Evolutionary conservation across 1,284 basidiomycete species (phyloP).

Genomic region (Xerocomus amazonicus): DNA sequence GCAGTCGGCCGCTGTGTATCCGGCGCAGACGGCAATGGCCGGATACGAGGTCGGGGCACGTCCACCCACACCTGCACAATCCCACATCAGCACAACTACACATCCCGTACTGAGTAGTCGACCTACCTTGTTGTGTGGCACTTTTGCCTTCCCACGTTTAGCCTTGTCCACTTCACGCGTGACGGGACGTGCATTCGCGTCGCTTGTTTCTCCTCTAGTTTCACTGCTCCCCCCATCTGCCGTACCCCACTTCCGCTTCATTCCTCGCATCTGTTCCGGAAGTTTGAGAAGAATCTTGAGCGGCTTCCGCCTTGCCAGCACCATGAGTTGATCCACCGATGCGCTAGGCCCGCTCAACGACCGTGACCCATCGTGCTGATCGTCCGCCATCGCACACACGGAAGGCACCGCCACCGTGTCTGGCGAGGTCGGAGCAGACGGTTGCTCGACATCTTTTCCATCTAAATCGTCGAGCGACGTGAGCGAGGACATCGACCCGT

Average conservation of each 20-base stretch:
- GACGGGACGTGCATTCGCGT: background rate
- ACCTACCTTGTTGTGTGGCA: background rate
- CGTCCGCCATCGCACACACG: background rate
- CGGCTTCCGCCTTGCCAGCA: constrained; percentile 17
- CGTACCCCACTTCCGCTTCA: constrained; percentile 21
- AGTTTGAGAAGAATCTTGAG: constrained; percentile 7
- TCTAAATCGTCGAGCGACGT: constrained; percentile 10
- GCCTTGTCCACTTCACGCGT: background rate
- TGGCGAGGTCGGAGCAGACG: background rate
- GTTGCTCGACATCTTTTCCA: too few relatives aligned
- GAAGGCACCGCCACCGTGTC: background rate
- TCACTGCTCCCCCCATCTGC: background rate
- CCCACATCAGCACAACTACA: constrained; percentile 3
- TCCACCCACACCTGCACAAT: constrained; percentile 2
- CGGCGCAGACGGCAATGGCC: background rate
- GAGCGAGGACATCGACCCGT: constrained; percentile 19
- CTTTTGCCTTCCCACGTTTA: background rate
- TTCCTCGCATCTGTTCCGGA: constrained; percentile 1
- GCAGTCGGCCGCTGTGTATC: background rate
- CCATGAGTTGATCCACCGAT: constrained; percentile 17
- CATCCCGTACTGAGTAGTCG: background rate
- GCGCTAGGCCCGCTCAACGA: constrained; percentile 22
- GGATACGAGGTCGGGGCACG: background rate
- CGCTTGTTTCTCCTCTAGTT: background rate
- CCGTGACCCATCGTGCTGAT: background rate